These are phyloP conservation scores for Coccomyxa subellipsoidea DNA, from an alignment of 163 green algal species.

Conservation along the genomic window DNA sequence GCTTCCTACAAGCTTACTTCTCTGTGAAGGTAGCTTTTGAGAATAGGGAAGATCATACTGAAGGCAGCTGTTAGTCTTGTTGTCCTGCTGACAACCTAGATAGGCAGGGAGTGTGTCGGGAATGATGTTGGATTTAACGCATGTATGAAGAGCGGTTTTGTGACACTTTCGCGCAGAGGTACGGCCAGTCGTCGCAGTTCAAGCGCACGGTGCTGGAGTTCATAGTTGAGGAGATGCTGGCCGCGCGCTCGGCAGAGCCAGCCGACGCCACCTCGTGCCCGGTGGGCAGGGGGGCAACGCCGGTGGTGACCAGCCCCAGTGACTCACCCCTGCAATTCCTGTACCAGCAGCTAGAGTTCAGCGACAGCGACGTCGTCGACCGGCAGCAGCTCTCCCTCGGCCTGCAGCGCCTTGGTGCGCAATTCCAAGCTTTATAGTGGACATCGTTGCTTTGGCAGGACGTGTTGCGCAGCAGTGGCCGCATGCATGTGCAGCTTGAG, in stretches of 20 bases:
- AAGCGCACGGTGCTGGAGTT: constrained; percentile 75
- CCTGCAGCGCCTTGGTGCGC: constrained; percentile 15
- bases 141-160: not conserved
- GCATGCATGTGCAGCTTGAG: too few relatives aligned
- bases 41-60: too few relatives aligned
- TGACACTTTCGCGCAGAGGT: constrained; percentile 31
- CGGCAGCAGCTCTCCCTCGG: constrained; percentile 7
- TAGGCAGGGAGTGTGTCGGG: too few relatives aligned
- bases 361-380: constrained; percentile 9
- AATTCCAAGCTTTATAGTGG: too few relatives aligned
- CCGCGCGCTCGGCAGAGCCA: not conserved
- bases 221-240: constrained; percentile 76
- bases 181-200: constrained; percentile 50
- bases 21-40: too few relatives aligned
- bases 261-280: not conserved
- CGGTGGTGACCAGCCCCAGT: constrained; percentile 8
- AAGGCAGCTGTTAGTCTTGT: too few relatives aligned
- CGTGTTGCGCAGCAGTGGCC: too few relatives aligned
- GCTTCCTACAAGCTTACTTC: too few relatives aligned
- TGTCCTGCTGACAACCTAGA: too few relatives aligned
- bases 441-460: too few relatives aligned
- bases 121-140: too few relatives aligned
- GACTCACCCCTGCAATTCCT: constrained; percentile 23
- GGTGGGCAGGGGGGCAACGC: constrained; percentile 1
- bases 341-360: constrained; percentile 11